These are phyloP conservation scores for Glomus cerebriforme DNA, from an alignment of 192 early-diverging fungal genomes.

Conservation along the genomic window DNA sequence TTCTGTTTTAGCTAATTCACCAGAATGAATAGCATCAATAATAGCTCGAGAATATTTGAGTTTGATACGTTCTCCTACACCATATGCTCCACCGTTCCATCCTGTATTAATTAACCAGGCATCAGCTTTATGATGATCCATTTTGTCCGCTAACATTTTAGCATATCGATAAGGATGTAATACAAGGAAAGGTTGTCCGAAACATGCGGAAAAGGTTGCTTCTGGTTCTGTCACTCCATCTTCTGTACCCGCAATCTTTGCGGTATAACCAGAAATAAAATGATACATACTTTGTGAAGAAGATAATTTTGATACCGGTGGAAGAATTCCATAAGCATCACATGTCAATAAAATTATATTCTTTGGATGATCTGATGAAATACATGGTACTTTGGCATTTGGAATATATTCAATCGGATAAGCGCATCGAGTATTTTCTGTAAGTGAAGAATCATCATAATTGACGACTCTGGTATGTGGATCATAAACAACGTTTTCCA, in stretches of 20 bases:
- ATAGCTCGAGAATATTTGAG: constrained; percentile 98
- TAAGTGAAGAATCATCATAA: constrained; percentile 76
- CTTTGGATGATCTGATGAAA: constrained; percentile 80
- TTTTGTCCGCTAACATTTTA: constrained; percentile 95
- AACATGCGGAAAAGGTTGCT: constrained; percentile 93
- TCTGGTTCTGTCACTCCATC: constrained; percentile 89
- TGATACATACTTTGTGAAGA: constrained; percentile 93
- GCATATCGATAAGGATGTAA: constrained; percentile 96
- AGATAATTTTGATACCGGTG: constrained; percentile 87
- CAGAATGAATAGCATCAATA: constrained; percentile 95
- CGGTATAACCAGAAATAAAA: constrained; percentile 97
- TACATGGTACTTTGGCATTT: constrained; percentile 91
- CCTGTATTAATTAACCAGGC: constrained; percentile 98
- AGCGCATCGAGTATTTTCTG: constrained; percentile 96
- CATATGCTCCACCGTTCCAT: constrained; percentile 94
- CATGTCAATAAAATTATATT: constrained; percentile 97
- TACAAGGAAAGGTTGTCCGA: constrained; percentile 96
- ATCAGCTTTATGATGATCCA: constrained; percentile 78
- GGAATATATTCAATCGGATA: constrained; percentile 96
- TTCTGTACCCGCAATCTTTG: constrained; percentile 98
- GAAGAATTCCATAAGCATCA: constrained; percentile 96
- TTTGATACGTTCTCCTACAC: constrained; percentile 86
- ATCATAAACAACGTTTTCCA: constrained; percentile 93
- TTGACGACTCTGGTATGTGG: constrained; percentile 74
- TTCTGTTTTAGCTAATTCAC: constrained; percentile 83